Evolutionary conservation across 2,329 filamentous ascomycete genomes (phyloP), one percentile per base, ranked within the genome.

Genomic region (Hortaea werneckii): DNA sequence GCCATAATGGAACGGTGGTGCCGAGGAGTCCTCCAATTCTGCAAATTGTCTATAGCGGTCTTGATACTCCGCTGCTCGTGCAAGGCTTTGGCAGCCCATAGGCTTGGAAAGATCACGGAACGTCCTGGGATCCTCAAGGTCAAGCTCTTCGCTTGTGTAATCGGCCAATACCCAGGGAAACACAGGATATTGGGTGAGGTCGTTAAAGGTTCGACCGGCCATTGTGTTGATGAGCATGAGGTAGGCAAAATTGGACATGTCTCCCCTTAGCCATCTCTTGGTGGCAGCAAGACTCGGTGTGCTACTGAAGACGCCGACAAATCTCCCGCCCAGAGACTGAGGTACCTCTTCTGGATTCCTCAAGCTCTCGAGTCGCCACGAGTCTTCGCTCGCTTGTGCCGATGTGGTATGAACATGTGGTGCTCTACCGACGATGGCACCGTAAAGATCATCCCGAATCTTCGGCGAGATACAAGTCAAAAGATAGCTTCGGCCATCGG

Each of bases 171-270:
- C 83, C 92, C 92, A 98, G 0, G 92, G 92, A 54, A 98, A 98
- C 12, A 98, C 89, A 0, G 92, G 92, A 58, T 98, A 98, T 59
- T 98, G 94, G 0, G 92, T 98, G 12, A 98, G 73, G 61, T 98
- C 92, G 60, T 98, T 98, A 70, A 98, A 98, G 0, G 92, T 96
- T 43, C 92, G 77, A 2, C 92, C 92, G 28, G 94, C 94, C 77
- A 98, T 87, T 0, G 92, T 96, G 61, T 98, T 98, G 60, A 98
- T 82, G 49, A 95, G 81, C 90, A 98, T 98, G 32, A 98, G 77
- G 61, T 98, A 98, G 65, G 96, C 88, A 58, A 98, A 98, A 64
- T 98, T 98, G 10, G 90, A 96, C 42, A 96, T 87, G 59, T 98
- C 92, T 9, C 94, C 92, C 61, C 82, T 84, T 48, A 92, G 78